These are phyloP conservation scores for Leccinum fibrillosum DNA, from an alignment of 768 basidiomycete genomes.

Conservation along the genomic window DNA sequence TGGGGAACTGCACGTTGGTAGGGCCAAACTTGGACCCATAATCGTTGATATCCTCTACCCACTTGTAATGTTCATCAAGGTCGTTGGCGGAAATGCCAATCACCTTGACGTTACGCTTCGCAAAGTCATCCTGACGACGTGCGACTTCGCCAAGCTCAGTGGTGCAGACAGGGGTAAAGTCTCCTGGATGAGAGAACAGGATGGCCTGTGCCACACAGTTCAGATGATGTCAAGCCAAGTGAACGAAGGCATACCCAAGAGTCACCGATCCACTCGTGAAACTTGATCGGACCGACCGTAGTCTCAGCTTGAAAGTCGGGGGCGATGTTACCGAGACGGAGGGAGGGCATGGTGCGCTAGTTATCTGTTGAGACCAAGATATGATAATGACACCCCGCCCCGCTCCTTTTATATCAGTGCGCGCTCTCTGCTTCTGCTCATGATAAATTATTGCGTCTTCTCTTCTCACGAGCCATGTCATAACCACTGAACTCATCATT, in stretches of 20 bases:
- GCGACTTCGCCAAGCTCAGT: constrained; percentile 98
- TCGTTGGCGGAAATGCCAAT: constrained; percentile 92
- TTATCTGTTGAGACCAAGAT: background rate
- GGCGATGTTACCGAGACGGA: constrained; percentile 83
- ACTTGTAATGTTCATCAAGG: constrained; percentile 78
- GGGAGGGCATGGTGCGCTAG: constrained; percentile 39
- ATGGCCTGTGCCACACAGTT: constrained; percentile 50
- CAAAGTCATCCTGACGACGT: constrained; percentile 80
- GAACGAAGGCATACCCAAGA: constrained; percentile 62
- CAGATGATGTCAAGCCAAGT: background rate
- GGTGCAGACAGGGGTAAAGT: constrained; percentile 93
- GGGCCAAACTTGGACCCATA: constrained; percentile 68
- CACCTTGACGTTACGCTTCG: constrained; percentile 85
- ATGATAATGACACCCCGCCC: constrained; percentile 1
- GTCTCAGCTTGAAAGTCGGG: constrained; percentile 93
- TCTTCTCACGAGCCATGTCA: constrained; percentile 53
- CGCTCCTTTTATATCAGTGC: constrained; percentile 7
- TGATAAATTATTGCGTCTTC: constrained; percentile 51
- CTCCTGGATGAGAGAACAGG: constrained; percentile 93
- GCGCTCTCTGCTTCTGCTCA: background rate
- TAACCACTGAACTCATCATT: background rate
- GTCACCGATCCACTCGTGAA: constrained; percentile 89
- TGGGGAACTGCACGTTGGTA: constrained; percentile 86
- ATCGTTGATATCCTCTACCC: constrained; percentile 87
- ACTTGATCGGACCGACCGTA: constrained; percentile 81